phyloP scores from a whole-genome alignment of 2,329 filamentous ascomycete genomes.

The Stagonosporopsis cucurbitacearum region DNA sequence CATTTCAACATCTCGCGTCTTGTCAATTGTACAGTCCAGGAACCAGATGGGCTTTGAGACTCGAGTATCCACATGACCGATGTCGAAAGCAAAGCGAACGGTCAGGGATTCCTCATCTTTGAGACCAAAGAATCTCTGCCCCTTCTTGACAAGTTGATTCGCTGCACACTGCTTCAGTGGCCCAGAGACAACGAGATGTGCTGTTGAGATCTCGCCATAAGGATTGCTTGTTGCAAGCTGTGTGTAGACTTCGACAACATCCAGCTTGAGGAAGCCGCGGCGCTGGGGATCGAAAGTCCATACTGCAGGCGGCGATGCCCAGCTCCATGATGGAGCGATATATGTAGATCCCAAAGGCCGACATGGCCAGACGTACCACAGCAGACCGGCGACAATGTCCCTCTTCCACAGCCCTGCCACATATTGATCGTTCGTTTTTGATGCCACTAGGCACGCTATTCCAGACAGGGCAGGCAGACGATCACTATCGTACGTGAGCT shows the following conservation, averaged over 20 bases:
- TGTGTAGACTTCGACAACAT: not conserved
- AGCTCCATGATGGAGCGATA: slow-evolving; percentile 12
- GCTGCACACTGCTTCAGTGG: slow-evolving; percentile 4
- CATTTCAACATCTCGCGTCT: not conserved
- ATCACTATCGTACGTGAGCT: slow-evolving; percentile 12
- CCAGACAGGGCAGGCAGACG: slow-evolving; percentile 13
- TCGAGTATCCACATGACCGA: not conserved
- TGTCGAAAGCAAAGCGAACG: slow-evolving; percentile 11
- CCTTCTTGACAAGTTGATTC: slow-evolving; percentile 6
- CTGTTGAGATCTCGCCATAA: slow-evolving; percentile 10
- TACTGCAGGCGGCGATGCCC: slow-evolving; percentile 2
- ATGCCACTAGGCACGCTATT: slow-evolving; percentile 10
- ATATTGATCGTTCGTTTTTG: slow-evolving; percentile 13
- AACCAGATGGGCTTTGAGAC: not conserved
- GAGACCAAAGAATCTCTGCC: not conserved
- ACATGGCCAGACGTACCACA: slow-evolving; percentile 11
- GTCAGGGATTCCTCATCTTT: not conserved
- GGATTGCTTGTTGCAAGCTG: slow-evolving; percentile 9
- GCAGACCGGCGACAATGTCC: slow-evolving; percentile 11
- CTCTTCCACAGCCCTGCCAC: slow-evolving; percentile 15
- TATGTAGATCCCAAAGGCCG: not conserved
- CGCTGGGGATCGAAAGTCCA: slow-evolving; percentile 1
- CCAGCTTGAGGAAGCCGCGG: not conserved
- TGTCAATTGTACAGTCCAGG: slow-evolving; percentile 12
- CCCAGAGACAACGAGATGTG: slow-evolving; percentile 2